These are phyloP conservation scores for Westerdykella aurantiaca DNA, from an alignment of 2,329 filamentous ascomycete species.

Conservation along the genomic window DNA sequence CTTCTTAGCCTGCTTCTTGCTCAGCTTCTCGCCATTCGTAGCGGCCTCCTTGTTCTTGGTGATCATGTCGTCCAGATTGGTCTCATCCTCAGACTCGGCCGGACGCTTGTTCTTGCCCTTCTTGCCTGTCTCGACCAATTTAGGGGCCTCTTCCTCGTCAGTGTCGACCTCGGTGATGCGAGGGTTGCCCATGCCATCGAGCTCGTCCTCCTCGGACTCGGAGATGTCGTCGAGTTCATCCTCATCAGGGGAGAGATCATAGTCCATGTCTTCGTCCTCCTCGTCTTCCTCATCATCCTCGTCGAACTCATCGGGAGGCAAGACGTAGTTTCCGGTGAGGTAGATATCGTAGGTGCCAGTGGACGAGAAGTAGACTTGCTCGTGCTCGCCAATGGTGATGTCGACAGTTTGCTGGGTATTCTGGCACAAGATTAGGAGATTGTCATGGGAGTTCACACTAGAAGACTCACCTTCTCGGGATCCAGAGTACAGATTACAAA, in stretches of 20 bases:
- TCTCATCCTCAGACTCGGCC: constrained; percentile 60
- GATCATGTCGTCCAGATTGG: constrained; percentile 74
- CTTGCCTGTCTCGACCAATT: constrained; percentile 43
- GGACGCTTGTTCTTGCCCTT: constrained; percentile 91
- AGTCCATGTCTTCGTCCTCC: constrained; percentile 59
- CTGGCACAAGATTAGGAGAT: constrained; percentile 47
- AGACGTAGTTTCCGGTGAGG: constrained; percentile 93
- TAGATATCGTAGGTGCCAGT: constrained; percentile 84
- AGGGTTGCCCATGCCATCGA: constrained; percentile 64
- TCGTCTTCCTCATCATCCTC: constrained; percentile 57
- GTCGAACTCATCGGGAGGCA: constrained; percentile 59
- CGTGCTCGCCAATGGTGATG: constrained; percentile 81
- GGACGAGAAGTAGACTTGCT: constrained; percentile 88
- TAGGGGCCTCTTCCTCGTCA: constrained; percentile 64
- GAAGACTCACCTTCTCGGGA: constrained; percentile 69
- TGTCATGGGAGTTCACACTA: constrained; percentile 40
- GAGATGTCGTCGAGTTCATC: constrained; percentile 61
- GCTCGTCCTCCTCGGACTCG: constrained; percentile 44
- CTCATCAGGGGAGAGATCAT: constrained; percentile 74
- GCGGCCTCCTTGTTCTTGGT: constrained; percentile 59
- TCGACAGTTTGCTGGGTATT: constrained; percentile 93
- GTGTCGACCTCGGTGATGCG: constrained; percentile 78
- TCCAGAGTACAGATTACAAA: constrained; percentile 94
- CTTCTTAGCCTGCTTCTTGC: constrained; percentile 98
- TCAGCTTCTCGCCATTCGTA: constrained; percentile 65